A percentile compares a stretch with the other conserved stretches of the same genome.
phyloP scores from a whole-genome alignment of 768 basidiomycete genomes.

The Clitopilus passeckerianus region DNA sequence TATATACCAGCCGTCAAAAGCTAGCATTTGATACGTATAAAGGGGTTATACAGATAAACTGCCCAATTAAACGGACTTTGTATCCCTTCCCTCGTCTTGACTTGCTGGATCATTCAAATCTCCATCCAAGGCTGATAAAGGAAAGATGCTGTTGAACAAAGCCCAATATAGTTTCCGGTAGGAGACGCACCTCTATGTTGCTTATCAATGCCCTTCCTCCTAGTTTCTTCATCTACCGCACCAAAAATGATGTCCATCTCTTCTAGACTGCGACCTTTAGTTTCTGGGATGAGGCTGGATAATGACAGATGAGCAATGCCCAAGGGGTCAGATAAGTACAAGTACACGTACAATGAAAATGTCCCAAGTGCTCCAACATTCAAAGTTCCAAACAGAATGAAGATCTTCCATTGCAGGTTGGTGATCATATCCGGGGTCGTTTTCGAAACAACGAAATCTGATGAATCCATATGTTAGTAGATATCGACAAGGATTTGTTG shows the following conservation, averaged over 20 bases:
- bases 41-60: not conserved
- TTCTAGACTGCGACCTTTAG: slow-evolving; percentile 53
- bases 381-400: slow-evolving; percentile 71
- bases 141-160: too few relatives aligned
- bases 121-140: not conserved
- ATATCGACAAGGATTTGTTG: slow-evolving; percentile 10
- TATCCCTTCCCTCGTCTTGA: not conserved
- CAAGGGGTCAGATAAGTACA: not conserved
- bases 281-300: slow-evolving; percentile 52
- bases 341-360: slow-evolving; percentile 56
- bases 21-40: not conserved
- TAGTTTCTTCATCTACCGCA: slow-evolving; percentile 47
- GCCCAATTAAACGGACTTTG: not conserved
- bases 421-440: slow-evolving; percentile 62
- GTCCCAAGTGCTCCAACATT: slow-evolving; percentile 65
- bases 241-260: slow-evolving; percentile 56
- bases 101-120: not conserved
- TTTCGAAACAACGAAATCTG: slow-evolving; percentile 72
- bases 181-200: slow-evolving; percentile 28
- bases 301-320: not conserved
- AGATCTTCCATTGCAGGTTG: slow-evolving; percentile 54
- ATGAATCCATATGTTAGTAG: not conserved
- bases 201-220: slow-evolving; percentile 45
- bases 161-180: too few relatives aligned
- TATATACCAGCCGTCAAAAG: too few relatives aligned